Conservation (phyloP, 345 rosid species). For the Camelina sativa region DNA sequence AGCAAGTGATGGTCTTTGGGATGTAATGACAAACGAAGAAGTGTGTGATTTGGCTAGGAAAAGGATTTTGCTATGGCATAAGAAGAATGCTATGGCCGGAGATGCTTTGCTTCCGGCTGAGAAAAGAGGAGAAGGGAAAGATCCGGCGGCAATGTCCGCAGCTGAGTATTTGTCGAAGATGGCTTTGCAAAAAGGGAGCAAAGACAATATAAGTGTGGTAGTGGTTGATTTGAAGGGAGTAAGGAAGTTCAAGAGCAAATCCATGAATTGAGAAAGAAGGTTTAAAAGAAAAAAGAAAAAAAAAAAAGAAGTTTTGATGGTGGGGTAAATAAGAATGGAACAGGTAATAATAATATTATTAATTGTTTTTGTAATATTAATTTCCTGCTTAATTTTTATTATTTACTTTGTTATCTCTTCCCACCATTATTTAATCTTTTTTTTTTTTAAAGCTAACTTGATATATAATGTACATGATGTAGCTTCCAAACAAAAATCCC, state of each 20-base stretch:
- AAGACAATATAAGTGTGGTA: conserved; percentile 76
- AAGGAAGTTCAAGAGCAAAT: conserved; percentile 60
- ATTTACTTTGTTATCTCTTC: conserved; percentile 4
- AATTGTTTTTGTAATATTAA: conserved; percentile 37
- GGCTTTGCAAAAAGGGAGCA: conserved; percentile 81
- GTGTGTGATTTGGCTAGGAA: conserved; percentile 68
- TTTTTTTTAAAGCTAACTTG: conserved; percentile 18
- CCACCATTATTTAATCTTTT: conserved; percentile 33
- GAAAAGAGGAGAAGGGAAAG: conserved; percentile 52
- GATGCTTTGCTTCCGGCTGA: conserved; percentile 37
- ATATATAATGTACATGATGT: conserved; percentile 32
- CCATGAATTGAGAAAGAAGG: conserved; percentile 33
- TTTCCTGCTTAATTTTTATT: conserved; percentile 22
- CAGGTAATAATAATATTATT: conserved; percentile 35
- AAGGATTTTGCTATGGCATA: conserved; percentile 67
- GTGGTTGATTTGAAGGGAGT: conserved; percentile 75
- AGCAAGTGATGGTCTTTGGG: conserved; percentile 91
- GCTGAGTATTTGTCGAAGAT: conserved; percentile 66
- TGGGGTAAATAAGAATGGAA: conserved; percentile 23
- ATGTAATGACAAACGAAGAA: conserved; percentile 70
- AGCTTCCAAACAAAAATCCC: conserved; percentile 30
- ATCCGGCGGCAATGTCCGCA: conserved; percentile 79
- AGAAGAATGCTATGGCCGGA: conserved; percentile 47
- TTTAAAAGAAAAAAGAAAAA: conserved; percentile 17
- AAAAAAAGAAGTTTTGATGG: conserved; percentile 39